phyloP scores from a whole-genome alignment of 2,329 filamentous ascomycete genomes.

The Emmonsia crescens region DNA sequence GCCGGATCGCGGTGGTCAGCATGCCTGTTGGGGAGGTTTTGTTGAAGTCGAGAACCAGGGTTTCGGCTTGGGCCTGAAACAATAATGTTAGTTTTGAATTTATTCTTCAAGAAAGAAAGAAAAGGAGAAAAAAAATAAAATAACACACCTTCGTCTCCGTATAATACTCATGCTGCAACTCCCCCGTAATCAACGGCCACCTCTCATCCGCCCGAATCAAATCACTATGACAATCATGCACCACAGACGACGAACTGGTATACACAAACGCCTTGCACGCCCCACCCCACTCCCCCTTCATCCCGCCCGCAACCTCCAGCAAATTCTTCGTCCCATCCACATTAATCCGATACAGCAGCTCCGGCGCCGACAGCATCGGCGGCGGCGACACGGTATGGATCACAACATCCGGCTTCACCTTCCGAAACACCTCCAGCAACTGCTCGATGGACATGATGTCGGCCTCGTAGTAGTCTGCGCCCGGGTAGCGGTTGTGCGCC shows the following conservation, averaged over 20 bases:
- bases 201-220: constrained; percentile 76
- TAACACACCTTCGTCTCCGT: constrained; percentile 69
- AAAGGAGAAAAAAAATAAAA: background rate
- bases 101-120: background rate
- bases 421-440: constrained; percentile 53
- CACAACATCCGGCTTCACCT: constrained; percentile 66
- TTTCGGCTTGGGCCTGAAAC: constrained; percentile 62
- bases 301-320: constrained; percentile 55
- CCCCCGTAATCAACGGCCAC: constrained; percentile 64
- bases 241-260: constrained; percentile 78
- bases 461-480: constrained; percentile 59
- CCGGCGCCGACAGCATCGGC: constrained; percentile 41
- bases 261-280: constrained; percentile 67
- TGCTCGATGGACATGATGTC: constrained; percentile 61
- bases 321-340: constrained; percentile 74
- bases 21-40: constrained; percentile 47
- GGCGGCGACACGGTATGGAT: constrained; percentile 79
- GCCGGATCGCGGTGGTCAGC: constrained; percentile 70
- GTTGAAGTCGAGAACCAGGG: constrained; percentile 67
- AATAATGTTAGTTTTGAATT: background rate
- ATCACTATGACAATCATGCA: constrained; percentile 70
- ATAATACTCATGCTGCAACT: constrained; percentile 68
- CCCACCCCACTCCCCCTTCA: constrained; percentile 50
- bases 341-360: constrained; percentile 70
- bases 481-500: constrained; percentile 52